Conservation (phyloP, 495 filamentous ascomycete genomes). For the Podospora anserina region DNA sequence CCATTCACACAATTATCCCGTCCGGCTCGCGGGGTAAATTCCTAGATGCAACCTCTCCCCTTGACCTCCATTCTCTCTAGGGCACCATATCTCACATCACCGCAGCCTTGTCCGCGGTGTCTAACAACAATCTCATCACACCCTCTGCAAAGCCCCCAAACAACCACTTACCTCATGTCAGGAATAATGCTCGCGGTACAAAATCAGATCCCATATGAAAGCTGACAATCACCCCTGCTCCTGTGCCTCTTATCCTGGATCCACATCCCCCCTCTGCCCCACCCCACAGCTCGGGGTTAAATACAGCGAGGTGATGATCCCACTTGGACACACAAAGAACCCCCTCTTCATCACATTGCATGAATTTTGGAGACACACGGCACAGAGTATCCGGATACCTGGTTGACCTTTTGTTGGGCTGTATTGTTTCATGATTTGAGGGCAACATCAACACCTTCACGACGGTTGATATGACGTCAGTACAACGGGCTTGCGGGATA, state of each 20-base stretch:
- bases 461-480: neutral
- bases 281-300: neutral
- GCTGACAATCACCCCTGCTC: neutral
- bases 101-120: neutral
- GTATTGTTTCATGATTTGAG: neutral
- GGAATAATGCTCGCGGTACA: neutral
- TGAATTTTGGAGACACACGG: neutral
- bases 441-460: no score
- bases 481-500: neutral
- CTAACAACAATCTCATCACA: neutral
- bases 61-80: neutral
- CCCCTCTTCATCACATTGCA: neutral
- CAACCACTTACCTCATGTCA: neutral
- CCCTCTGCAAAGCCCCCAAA: neutral
- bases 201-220: neutral
- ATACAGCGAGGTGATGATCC: neutral
- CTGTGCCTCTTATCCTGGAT: neutral
- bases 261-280: neutral
- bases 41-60: neutral
- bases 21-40: conserved; percentile 12
- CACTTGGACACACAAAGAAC: neutral
- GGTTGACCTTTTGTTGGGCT: neutral
- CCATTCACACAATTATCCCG: neutral
- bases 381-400: neutral
- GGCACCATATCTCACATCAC: neutral